Evolutionary conservation across 148 eudicot genomes (phyloP).

Genomic region (Nyssa sinensis): DNA sequence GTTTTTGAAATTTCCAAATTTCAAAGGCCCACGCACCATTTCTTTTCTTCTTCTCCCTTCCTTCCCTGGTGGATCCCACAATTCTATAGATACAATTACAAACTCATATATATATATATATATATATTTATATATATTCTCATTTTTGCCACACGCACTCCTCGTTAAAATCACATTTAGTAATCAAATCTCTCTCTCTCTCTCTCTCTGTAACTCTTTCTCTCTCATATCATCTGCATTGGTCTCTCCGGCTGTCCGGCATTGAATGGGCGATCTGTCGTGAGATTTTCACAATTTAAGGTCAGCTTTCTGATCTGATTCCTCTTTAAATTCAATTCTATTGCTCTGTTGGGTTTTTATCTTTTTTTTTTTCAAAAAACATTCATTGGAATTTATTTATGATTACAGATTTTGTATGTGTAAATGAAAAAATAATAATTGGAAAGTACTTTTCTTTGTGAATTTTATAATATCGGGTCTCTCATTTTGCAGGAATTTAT

Average conservation of each 20-base stretch:
- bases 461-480: not conserved
- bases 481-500: slow-evolving; percentile 17
- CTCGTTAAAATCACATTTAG: too few species aligned
- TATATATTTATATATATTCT: too few species aligned
- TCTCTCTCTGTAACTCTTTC: not conserved
- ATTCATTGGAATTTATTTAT: not conserved
- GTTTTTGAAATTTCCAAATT: not conserved
- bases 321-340: not conserved
- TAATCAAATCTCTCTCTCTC: not conserved
- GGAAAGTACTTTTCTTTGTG: not conserved
- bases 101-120: too few species aligned
- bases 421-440: too few species aligned
- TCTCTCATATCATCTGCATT: not conserved
- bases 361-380: not conserved
- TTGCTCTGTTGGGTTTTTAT: not conserved
- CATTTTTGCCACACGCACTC: not conserved
- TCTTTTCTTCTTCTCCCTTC: too few species aligned
- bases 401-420: not conserved
- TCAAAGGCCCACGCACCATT: not conserved
- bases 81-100: not conserved
- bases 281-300: slow-evolving; percentile 5
- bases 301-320: slow-evolving; percentile 3
- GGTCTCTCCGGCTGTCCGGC: slow-evolving; percentile 6
- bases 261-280: not conserved
- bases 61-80: not conserved